Evolutionary conservation across 108 stramenopile genomes (phyloP).

Genomic region (Skeletonema costatum): DNA sequence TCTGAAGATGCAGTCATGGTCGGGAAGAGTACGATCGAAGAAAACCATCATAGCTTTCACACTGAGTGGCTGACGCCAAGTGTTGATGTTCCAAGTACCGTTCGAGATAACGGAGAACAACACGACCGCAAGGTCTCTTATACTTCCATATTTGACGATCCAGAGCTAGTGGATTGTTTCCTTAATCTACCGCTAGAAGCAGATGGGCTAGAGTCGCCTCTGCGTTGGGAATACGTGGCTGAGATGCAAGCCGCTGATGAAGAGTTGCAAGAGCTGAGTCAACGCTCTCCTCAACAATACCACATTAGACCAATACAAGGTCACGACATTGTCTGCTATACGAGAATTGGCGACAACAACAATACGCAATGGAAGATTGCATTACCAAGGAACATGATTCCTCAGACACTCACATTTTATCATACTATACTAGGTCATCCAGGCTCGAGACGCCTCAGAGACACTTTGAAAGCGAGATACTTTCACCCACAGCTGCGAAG

Average conservation of each 20-base stretch:
- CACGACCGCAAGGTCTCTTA: no score
- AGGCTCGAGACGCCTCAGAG: background rate
- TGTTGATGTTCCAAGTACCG: no score
- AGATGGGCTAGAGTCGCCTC: no score
- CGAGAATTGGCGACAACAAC: conserved; percentile 6
- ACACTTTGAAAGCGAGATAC: conserved; percentile 2
- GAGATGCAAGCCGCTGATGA: conserved; percentile 10
- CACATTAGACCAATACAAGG: background rate
- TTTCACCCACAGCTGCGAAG: conserved; percentile 6
- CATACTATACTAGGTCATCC: background rate
- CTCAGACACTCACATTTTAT: background rate
- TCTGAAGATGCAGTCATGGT: no score
- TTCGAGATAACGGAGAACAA: no score
- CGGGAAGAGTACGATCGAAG: no score
- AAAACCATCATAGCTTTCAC: no score
- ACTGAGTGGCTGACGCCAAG: no score
- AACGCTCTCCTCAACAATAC: conserved; percentile 6
- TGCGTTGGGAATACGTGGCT: no score
- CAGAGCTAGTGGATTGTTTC: no score
- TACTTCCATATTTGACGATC: no score
- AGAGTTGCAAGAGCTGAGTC: conserved; percentile 1
- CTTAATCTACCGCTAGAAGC: no score
- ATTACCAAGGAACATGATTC: background rate
- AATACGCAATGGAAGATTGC: conserved; percentile 9
- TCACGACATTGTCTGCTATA: conserved; percentile 16